These are phyloP conservation scores for Spathaspora sp. DNA, from an alignment of 805 yeast species.

Conservation along the genomic window DNA sequence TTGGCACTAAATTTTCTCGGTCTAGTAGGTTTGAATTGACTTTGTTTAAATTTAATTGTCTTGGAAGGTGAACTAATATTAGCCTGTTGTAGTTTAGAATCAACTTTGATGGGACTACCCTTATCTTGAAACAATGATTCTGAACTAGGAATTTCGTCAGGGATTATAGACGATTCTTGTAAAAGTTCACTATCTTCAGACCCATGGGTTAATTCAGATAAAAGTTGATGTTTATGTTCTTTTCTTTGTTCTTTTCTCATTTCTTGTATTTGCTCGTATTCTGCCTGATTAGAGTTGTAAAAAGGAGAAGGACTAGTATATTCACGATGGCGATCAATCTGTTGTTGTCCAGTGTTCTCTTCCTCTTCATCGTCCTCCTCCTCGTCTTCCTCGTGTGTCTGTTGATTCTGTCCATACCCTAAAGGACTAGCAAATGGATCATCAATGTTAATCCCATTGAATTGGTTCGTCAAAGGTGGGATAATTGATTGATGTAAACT, in stretches of 20 bases:
- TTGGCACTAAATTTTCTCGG: slow-evolving; percentile 26
- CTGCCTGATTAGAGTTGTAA: slow-evolving; percentile 6
- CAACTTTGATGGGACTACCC: slow-evolving; percentile 21
- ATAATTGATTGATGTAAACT: slow-evolving; percentile 11
- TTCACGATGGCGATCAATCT: neutral
- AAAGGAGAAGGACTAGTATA: neutral
- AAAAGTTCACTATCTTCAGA: slow-evolving; percentile 23
- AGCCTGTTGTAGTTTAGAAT: slow-evolving; percentile 7
- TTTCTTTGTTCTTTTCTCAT: slow-evolving; percentile 33
- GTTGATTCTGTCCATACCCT: slow-evolving; percentile 4
- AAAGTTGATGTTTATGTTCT: slow-evolving; percentile 26
- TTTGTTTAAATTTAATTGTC: slow-evolving; percentile 18
- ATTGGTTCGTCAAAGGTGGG: slow-evolving; percentile 14
- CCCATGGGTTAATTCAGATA: slow-evolving; percentile 43
- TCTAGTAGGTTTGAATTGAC: slow-evolving; percentile 30
- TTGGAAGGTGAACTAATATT: slow-evolving; percentile 13
- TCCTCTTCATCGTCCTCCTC: slow-evolving; percentile 11
- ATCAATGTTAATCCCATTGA: slow-evolving; percentile 16
- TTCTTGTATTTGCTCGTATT: slow-evolving; percentile 22
- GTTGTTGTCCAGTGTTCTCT: neutral
- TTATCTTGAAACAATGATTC: slow-evolving; percentile 33
- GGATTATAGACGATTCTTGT: slow-evolving; percentile 32
- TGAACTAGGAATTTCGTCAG: slow-evolving; percentile 1
- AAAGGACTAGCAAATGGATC: slow-evolving; percentile 10
- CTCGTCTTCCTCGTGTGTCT: slow-evolving; percentile 9